Base-by-base conservation (phyloP, 768 basidiomycete species). In the Dioszegia crocea region DNA sequence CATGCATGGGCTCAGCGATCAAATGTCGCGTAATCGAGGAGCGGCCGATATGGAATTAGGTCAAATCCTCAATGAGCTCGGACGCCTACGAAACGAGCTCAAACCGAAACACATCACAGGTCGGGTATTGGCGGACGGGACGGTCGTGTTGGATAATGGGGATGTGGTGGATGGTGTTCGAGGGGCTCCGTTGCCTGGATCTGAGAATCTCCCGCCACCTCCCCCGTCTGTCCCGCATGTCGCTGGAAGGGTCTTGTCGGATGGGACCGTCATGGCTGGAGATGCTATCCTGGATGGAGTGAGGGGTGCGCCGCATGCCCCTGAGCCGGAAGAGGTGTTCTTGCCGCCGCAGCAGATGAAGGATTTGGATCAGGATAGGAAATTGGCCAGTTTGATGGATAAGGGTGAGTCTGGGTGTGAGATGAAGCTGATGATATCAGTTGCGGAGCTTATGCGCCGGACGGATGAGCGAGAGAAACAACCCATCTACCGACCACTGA, bases 31-130 rank as follows among this genome's bases (percentile, higher is more conserved):
- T 24, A 66, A 62, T 30, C 61, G 63, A 24, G 54, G 61, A 17
- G 66, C 63, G 2, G 58, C 63, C 4, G 52, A 70, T 16, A 39
- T 62, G 31, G 71, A 75, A 46, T 60, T 77, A 2, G 65, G 62
- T 26, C 61, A 66, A 6, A 69, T 77, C n/a, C 64, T 75, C 38
- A 68, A 60, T 29, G 70, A 77, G 41, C 68, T 77, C 36, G 72
- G 62, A 19, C 39, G 56, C 27, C 66, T 77, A 9, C 60, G 76
- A 21, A 58, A 67, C 44, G 66, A 73, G 40, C 59, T 77, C 41
- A 63, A 66, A 49, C 71, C 72, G 39, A 67, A 65, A 58, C 70
- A 67, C 38, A 61, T 74, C 30, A 51, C 55, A n/a, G 72, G 66
- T 31, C 67, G 62, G 46, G 69, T 74, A 23, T 51, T 71, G 23